These are phyloP conservation scores for Omphalea diandra DNA, from an alignment of 441 rosid species.

Conservation along the genomic window DNA sequence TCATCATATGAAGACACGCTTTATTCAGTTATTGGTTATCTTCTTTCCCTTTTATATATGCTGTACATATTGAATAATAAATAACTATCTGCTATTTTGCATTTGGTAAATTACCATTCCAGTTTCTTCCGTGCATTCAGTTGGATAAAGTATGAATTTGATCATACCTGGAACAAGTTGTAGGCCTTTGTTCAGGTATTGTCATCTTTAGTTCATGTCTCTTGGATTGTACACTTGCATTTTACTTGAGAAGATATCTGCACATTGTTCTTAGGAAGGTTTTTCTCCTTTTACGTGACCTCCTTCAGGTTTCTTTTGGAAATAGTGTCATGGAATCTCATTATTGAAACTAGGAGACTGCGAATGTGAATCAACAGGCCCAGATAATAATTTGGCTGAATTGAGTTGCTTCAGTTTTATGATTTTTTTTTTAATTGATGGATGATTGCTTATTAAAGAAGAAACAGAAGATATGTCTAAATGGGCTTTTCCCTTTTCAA, in stretches of 20 bases:
- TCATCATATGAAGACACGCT: neutral
- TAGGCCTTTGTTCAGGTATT: constrained; percentile 39
- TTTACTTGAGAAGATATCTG: neutral
- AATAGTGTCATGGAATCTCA: neutral
- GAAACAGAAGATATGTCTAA: neutral
- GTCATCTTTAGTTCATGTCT: constrained; percentile 4
- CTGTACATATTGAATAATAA: neutral
- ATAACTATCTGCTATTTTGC: neutral
- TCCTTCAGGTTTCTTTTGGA: neutral
- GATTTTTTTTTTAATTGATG: neutral
- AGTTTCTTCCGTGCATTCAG: constrained; percentile 34
- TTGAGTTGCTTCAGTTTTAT: neutral
- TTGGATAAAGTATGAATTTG: constrained; percentile 41
- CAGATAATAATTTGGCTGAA: neutral
- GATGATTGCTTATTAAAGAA: neutral
- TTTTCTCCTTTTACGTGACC: neutral
- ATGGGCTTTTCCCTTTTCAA: neutral
- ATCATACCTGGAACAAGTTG: constrained; percentile 33
- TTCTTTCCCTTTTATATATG: neutral
- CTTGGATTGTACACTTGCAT: neutral
- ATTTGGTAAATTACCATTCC: constrained; percentile 7
- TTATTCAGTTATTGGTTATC: neutral
- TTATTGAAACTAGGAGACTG: too few relatives aligned
- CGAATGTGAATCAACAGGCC: neutral
- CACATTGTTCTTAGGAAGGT: neutral